Conservation (phyloP, 192 early-diverging fungal genomes). For the Physocladia obscura region DNA sequence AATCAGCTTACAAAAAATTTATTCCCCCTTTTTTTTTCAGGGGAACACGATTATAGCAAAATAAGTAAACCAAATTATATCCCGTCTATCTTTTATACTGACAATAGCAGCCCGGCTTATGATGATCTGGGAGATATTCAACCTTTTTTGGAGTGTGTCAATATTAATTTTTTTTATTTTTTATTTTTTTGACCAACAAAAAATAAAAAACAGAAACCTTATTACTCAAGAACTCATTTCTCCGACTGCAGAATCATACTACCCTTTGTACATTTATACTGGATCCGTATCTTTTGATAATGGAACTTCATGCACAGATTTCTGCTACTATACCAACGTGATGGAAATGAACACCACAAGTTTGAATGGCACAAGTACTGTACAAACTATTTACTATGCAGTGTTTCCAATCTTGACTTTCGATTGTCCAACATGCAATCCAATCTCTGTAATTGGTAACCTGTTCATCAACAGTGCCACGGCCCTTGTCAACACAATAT, state of each 20-base stretch:
- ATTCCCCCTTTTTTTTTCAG: not conserved
- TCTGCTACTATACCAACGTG: slow-evolving; percentile 17
- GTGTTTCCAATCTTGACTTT: slow-evolving; percentile 4
- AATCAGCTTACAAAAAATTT: not conserved
- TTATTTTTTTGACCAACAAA: not conserved
- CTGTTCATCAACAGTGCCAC: slow-evolving; percentile 13
- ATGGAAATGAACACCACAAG: not conserved
- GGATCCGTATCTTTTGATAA: not conserved
- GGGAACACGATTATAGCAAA: not conserved
- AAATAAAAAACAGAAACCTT: not conserved
- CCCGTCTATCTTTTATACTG: not conserved
- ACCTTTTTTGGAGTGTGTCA: not conserved
- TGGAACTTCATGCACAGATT: slow-evolving; percentile 10
- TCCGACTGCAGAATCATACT: slow-evolving; percentile 10
- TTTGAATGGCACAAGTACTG: not conserved
- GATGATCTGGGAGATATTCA: slow-evolving; percentile 21
- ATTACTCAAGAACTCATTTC: not conserved
- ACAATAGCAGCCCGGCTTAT: not conserved
- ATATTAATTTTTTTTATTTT: not conserved
- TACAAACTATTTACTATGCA: slow-evolving; percentile 8
- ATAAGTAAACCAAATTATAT: not conserved
- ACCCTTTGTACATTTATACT: slow-evolving; percentile 1
- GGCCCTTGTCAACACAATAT: slow-evolving; percentile 7
- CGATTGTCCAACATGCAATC: not conserved
- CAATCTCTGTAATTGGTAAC: slow-evolving; percentile 10